Evolutionary conservation across 139 green algal genomes (phyloP).

Genomic region (Picochlorum sp.): DNA sequence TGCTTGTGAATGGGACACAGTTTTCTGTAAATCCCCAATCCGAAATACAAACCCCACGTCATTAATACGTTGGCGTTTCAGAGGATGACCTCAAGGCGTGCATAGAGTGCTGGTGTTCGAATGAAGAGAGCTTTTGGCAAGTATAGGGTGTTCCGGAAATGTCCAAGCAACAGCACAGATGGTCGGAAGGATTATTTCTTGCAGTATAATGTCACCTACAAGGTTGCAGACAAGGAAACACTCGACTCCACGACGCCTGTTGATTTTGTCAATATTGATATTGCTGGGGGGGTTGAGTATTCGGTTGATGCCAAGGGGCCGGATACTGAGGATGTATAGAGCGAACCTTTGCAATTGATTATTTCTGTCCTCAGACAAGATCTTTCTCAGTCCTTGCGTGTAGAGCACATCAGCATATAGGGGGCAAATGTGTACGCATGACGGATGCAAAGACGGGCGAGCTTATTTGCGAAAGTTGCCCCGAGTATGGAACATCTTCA

Average conservation of each 20-base stretch:
- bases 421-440: conserved; percentile 6
- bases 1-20: conserved; percentile 3
- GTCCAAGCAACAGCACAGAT: not conserved
- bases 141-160: conserved; percentile 12
- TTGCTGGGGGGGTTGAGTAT: conserved; percentile 7
- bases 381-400: conserved; percentile 1
- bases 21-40: not conserved
- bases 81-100: conserved; percentile 5
- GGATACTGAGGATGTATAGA: not conserved
- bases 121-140: not conserved
- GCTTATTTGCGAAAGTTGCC: conserved; percentile 5
- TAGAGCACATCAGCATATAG: conserved; percentile 7
- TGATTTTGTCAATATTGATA: not conserved
- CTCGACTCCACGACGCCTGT: not conserved
- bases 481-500: not conserved
- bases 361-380: conserved; percentile 1
- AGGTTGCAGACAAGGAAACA: not conserved
- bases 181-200: conserved; percentile 1
- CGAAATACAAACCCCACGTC: conserved; percentile 2
- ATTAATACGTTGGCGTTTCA: conserved; percentile 1
- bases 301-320: not conserved
- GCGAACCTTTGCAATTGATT: conserved; percentile 12
- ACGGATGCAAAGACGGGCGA: not conserved
- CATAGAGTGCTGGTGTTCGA: conserved; percentile 13
- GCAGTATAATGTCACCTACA: conserved; percentile 14